phyloP scores from a whole-genome alignment of 495 filamentous ascomycete genomes.

The Xylaria venustula region DNA sequence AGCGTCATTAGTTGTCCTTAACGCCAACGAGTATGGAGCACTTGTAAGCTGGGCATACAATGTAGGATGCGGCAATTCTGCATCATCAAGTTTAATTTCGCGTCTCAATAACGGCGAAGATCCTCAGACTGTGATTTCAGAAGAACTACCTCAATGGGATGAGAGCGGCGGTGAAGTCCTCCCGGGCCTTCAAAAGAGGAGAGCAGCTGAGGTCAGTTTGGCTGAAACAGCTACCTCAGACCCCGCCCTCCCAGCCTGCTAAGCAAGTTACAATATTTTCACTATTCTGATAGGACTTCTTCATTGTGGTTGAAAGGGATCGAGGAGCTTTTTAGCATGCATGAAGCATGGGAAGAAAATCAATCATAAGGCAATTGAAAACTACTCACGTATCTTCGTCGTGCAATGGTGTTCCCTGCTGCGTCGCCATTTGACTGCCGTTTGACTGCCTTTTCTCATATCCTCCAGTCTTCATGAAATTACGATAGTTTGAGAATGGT shows the following conservation, averaged over 20 bases:
- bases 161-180: slow-evolving; percentile 38
- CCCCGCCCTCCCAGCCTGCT: slow-evolving; percentile 6
- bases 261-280: background rate
- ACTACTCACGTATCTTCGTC: no score
- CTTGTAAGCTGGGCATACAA: slow-evolving; percentile 51
- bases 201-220: slow-evolving; percentile 44
- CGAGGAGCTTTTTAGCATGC: no score
- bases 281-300: no score
- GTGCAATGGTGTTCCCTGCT: no score
- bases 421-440: no score
- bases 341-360: no score
- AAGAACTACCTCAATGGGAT: slow-evolving; percentile 51
- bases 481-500: no score
- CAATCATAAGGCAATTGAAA: no score
- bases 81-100: slow-evolving; percentile 37
- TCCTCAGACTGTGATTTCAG: slow-evolving; percentile 34
- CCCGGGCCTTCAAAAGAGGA: slow-evolving; percentile 37
- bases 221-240: slow-evolving; percentile 29
- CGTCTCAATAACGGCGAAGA: slow-evolving; percentile 48
- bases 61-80: slow-evolving; percentile 48
- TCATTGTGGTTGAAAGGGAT: no score
- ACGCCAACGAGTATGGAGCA: slow-evolving; percentile 51
- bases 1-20: slow-evolving; percentile 37
- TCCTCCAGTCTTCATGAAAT: no score
- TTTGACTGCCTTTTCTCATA: no score